Conservation (phyloP, 2,329 filamentous ascomycete species). For the Hymenoscyphus fructigenus region DNA sequence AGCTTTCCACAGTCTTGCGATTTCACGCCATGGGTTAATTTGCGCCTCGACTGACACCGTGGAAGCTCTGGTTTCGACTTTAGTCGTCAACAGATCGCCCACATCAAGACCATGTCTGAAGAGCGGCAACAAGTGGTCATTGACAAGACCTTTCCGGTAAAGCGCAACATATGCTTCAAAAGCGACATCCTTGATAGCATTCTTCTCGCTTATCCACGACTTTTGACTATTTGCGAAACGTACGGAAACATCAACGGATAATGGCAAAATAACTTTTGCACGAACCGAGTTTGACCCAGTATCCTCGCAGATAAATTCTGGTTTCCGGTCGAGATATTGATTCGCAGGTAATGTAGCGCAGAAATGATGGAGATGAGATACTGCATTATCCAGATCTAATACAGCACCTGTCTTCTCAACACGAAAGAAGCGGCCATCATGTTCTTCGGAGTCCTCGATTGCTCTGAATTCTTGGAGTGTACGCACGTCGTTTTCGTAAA, state of each 20-base stretch:
- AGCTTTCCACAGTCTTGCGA: conserved; percentile 44
- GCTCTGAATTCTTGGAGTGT: conserved; percentile 23
- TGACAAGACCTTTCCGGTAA: conserved; percentile 69
- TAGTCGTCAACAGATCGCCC: conserved; percentile 55
- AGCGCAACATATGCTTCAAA: conserved; percentile 76
- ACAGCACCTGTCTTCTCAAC: conserved; percentile 55
- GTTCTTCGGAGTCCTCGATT: conserved; percentile 35
- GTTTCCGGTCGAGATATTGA: conserved; percentile 62
- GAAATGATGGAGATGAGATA: conserved; percentile 78
- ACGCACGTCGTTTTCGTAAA: conserved; percentile 39
- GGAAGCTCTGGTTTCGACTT: conserved; percentile 42
- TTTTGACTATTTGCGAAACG: conserved; percentile 51
- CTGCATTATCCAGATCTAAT: conserved; percentile 71
- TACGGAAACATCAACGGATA: conserved; percentile 62
- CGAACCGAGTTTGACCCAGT: conserved; percentile 36
- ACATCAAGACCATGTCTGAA: conserved; percentile 37
- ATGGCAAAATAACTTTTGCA: conserved; percentile 69
- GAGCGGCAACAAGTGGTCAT: conserved; percentile 72
- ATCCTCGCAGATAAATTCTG: conserved; percentile 60
- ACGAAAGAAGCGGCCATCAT: conserved; percentile 39
- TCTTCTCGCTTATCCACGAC: conserved; percentile 65
- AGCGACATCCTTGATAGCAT: conserved; percentile 66
- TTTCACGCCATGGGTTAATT: conserved; percentile 40
- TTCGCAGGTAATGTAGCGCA: conserved; percentile 57
- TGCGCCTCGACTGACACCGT: conserved; percentile 37